Evolutionary conservation across 139 green algal species (phyloP).

Genomic region (Chlamydomonas urium): DNA sequence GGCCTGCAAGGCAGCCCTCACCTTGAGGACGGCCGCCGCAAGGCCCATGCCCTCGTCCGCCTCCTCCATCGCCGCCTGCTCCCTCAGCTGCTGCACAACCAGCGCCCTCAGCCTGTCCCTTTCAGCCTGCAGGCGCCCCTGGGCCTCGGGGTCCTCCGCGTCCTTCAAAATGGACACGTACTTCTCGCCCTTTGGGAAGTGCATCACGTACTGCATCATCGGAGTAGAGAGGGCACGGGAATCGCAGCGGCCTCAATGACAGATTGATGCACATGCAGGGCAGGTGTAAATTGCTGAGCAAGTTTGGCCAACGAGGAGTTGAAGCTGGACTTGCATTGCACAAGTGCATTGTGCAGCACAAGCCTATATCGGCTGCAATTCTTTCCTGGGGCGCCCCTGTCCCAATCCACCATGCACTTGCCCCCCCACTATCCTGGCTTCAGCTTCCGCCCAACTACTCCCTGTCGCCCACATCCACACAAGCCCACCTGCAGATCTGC

Average conservation of each 20-base stretch:
- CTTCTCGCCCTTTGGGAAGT: conserved; percentile 83
- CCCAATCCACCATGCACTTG: no score
- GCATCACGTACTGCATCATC: conserved; percentile 70
- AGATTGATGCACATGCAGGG: no score
- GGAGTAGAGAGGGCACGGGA: no score
- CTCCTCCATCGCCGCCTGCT: conserved; percentile 59
- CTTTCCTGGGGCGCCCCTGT: no score
- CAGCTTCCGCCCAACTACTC: no score
- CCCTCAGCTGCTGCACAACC: conserved; percentile 35
- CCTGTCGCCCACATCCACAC: neutral
- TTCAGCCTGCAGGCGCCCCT: conserved; percentile 53
- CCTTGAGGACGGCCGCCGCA: neutral
- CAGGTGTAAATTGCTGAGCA: no score
- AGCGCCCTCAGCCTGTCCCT: conserved; percentile 46
- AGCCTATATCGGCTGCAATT: no score
- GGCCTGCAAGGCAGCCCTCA: neutral
- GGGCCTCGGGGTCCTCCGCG: conserved; percentile 43
- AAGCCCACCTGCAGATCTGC: conserved; percentile 52
- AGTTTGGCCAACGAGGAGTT: no score
- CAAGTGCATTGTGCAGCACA: no score
- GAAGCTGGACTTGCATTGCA: no score
- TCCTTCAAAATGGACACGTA: conserved; percentile 75
- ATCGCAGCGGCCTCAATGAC: no score
- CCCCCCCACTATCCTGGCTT: no score
- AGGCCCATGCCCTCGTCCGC: conserved; percentile 63